Conservation (phyloP, 208 protist species). For the Ichthyophonus hoferi region DNA sequence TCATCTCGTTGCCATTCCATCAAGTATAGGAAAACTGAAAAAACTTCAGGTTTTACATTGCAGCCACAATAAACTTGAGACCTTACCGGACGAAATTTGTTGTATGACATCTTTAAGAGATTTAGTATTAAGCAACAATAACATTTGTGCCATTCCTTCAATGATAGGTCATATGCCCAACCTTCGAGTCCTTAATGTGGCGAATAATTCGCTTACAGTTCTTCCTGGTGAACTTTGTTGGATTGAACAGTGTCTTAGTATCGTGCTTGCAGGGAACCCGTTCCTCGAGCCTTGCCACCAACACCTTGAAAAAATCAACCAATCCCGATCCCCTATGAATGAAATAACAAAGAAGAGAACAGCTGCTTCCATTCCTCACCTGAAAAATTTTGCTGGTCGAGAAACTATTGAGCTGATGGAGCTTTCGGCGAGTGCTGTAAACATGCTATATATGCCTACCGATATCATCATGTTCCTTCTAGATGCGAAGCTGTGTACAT, state of each 20-base stretch:
- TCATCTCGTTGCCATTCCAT: neutral
- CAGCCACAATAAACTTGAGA: neutral
- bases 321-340: no score
- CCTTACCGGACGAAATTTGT: neutral
- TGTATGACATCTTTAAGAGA: neutral
- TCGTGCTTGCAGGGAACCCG: neutral
- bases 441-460: neutral
- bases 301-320: no score
- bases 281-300: neutral
- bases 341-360: no score
- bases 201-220: neutral
- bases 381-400: neutral
- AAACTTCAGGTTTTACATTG: neutral
- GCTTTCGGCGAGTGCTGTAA: neutral
- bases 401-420: neutral
- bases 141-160: neutral
- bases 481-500: neutral
- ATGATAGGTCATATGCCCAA: neutral
- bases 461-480: neutral
- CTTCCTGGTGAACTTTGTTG: constrained; percentile 6
- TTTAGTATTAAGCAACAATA: neutral
- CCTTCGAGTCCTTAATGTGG: neutral
- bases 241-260: neutral
- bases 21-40: neutral
- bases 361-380: neutral